A percentile compares a stretch with the other conserved stretches of the same genome.
Evolutionary conservation across 2,329 filamentous ascomycete genomes (phyloP).

Genomic region (Trichoderma oligosporum): DNA sequence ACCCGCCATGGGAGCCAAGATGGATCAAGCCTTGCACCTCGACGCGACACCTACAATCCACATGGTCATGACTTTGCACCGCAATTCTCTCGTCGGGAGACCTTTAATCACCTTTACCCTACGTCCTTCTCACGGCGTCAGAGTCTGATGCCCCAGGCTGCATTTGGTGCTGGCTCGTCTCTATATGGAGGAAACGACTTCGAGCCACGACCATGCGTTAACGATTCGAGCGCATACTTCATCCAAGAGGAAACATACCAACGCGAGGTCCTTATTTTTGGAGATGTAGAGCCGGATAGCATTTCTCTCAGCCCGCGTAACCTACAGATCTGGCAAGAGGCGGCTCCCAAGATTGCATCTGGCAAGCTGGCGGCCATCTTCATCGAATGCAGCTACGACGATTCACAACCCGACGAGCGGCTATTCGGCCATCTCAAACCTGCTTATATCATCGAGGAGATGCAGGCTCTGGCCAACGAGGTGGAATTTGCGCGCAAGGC

Average conservation of each 20-base stretch:
- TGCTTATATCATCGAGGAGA: slow-evolving; percentile 73
- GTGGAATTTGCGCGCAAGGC: slow-evolving; percentile 53
- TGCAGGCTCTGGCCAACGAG: slow-evolving; percentile 66
- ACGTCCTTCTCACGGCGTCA: slow-evolving; percentile 23
- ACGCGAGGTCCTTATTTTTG: slow-evolving; percentile 85
- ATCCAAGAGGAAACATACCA: slow-evolving; percentile 69
- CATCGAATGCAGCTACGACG: slow-evolving; percentile 92
- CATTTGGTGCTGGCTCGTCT: slow-evolving; percentile 26
- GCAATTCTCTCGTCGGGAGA: slow-evolving; percentile 28
- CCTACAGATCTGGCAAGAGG: slow-evolving; percentile 78
- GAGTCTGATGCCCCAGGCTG: slow-evolving; percentile 33
- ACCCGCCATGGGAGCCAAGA: slow-evolving; percentile 51
- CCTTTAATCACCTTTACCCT: slow-evolving; percentile 24
- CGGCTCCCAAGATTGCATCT: slow-evolving; percentile 74
- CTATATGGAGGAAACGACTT: slow-evolving; percentile 23
- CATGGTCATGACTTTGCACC: slow-evolving; percentile 40
- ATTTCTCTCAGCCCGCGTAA: slow-evolving; percentile 80
- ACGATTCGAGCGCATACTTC: slow-evolving; percentile 91
- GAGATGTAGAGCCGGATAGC: slow-evolving; percentile 90
- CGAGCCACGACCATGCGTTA: slow-evolving; percentile 60
- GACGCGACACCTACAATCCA: slow-evolving; percentile 29
- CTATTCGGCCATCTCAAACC: slow-evolving; percentile 90
- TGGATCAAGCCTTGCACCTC: slow-evolving; percentile 33
- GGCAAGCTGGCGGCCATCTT: slow-evolving; percentile 77
- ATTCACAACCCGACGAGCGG: slow-evolving; percentile 69